These are phyloP conservation scores for Quambalaria eucalypti DNA, from an alignment of 1,284 basidiomycete species.

Conservation along the genomic window DNA sequence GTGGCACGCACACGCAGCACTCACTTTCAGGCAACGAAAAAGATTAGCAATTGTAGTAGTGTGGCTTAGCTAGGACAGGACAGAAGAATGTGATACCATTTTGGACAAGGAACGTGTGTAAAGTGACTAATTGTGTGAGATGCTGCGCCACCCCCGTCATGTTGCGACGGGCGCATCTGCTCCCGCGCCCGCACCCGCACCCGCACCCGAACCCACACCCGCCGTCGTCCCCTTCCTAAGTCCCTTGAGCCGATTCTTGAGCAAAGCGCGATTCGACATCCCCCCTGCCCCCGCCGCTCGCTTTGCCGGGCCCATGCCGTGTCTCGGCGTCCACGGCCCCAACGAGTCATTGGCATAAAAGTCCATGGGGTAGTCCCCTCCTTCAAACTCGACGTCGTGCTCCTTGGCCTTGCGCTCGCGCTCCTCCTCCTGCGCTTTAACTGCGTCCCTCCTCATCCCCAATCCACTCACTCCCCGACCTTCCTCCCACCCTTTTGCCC, in stretches of 20 bases:
- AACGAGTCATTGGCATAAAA: slow-evolving; percentile 73
- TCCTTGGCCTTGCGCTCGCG: background rate
- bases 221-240: no score
- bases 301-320: slow-evolving; percentile 36
- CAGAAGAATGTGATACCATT: no score
- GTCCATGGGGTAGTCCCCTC: slow-evolving; percentile 79
- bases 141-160: no score
- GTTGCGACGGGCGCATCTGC: no score
- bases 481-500: slow-evolving; percentile 57
- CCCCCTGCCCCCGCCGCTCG: slow-evolving; percentile 13
- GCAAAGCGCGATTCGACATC: slow-evolving; percentile 30
- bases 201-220: no score
- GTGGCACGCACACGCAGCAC: no score
- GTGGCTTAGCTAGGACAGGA: no score
- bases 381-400: slow-evolving; percentile 27
- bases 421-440: background rate
- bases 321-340: slow-evolving; percentile 50
- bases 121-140: no score
- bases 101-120: no score
- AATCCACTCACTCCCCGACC: background rate
- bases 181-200: no score
- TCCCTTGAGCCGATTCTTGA: slow-evolving; percentile 9
- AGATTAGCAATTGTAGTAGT: no score
- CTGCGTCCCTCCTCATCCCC: background rate
- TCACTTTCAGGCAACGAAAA: no score